A percentile compares a stretch with the other conserved stretches of the same genome.
These are phyloP conservation scores for Tolypocladium tundrense DNA, from an alignment of 2,329 filamentous ascomycete species.

Conservation along the genomic window DNA sequence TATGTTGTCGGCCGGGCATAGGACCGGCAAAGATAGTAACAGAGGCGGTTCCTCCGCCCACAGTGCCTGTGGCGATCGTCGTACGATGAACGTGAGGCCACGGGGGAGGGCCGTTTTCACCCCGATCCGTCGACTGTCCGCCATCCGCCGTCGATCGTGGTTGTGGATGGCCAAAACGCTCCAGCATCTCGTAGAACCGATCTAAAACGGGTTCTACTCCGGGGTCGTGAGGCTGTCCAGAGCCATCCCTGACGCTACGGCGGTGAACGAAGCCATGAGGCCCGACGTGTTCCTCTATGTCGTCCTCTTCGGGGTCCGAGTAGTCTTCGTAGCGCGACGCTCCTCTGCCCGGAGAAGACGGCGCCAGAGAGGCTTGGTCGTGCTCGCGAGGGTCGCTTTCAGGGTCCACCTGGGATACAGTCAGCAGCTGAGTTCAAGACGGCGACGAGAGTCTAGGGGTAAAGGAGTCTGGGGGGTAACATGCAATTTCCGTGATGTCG, in stretches of 20 bases:
- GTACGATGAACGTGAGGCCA: conserved; percentile 23
- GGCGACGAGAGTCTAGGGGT: background rate
- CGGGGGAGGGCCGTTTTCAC: background rate
- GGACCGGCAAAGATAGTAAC: conserved; percentile 37
- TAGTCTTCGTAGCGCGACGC: conserved; percentile 24
- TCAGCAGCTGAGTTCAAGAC: background rate
- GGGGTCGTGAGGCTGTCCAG: conserved; percentile 18
- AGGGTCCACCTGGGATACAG: conserved; percentile 30
- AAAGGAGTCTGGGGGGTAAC: conserved; percentile 18
- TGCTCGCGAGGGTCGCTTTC: conserved; percentile 52
- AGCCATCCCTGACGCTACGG: conserved; percentile 21
- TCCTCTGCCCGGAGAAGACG: conserved; percentile 18
- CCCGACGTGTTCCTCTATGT: conserved; percentile 44
- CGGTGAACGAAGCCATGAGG: conserved; percentile 30
- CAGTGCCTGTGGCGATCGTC: conserved; percentile 24
- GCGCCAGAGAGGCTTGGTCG: conserved; percentile 15
- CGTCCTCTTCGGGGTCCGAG: conserved; percentile 48
- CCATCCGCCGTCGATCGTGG: background rate
- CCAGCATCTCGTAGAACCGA: conserved; percentile 34
- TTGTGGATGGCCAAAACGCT: conserved; percentile 19
- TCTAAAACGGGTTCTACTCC: conserved; percentile 26
- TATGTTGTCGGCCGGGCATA: conserved; percentile 7
- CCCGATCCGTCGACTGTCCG: background rate
- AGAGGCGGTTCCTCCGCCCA: conserved; percentile 32
- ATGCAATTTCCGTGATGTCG: conserved; percentile 79